Evolutionary conservation across 441 rosid genomes (phyloP), one percentile per base, ranked within the genome.

Genomic region (Bocquillonia castaneifolia): DNA sequence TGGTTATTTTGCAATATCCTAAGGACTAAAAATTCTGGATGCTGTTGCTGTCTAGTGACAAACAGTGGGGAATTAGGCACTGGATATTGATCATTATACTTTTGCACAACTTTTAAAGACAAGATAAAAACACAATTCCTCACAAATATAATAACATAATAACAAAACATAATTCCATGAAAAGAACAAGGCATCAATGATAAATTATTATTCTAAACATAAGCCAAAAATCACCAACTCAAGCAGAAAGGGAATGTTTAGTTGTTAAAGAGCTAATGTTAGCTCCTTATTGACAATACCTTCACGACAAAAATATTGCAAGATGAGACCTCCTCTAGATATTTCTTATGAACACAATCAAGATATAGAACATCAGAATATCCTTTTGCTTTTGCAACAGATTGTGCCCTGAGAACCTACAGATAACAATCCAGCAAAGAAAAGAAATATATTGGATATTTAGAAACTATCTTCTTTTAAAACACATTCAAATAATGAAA

Each of bases 231-330:
- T 10, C 67, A 63, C 32, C 15, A 22, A 18, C 7, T 40, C 28
- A 25, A 57, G 26, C 29, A 34, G 10, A 57, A 40, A 57, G 32
- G 4, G 23, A 58, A 59, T 1, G 4, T 3, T 68, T 15, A 23
- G 26, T 17, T 20, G 3, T 34, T 31, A 31, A 45, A 2, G 36
- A 60, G 58, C 15, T n/a, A 36, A 36, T 36, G 40, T 10, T 15
- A 62, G 9, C 10, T 37, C 25, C 25, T 54, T 39, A 22, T 26
- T 20, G 34, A 67, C n/a, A 44, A 58, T 86, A 94, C 98, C 99
- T 94, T 94, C 64, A 88, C 96, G 68, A 94, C 76, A 69, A 94
- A 94, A 70, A 92, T 88, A 77, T 94, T 94, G 90, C 99, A 94
- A 25, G 96, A 90, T 0, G 96, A 94, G 70, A 94, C 97, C 86